Evolutionary conservation across 305 asterid species (phyloP).

Genomic region (Fraxinus albicans): DNA sequence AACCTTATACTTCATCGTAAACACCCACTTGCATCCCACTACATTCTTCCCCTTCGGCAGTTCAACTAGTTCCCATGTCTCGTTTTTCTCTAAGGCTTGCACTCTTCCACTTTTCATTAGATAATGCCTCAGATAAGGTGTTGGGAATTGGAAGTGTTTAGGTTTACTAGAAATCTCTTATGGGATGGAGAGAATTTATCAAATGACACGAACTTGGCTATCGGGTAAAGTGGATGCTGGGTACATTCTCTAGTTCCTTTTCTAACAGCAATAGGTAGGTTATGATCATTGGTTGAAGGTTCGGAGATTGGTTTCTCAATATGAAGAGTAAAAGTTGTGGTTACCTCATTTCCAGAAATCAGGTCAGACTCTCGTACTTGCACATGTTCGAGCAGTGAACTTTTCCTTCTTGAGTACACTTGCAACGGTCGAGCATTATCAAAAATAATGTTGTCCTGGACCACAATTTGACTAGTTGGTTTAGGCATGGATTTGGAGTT

Average conservation of each 20-base stretch:
- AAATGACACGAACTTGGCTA: neutral
- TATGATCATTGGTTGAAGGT: neutral
- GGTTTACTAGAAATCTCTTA: neutral
- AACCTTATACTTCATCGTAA: neutral
- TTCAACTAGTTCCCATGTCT: neutral
- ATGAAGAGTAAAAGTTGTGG: neutral
- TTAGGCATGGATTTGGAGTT: neutral
- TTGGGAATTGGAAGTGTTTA: neutral
- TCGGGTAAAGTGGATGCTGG: neutral
- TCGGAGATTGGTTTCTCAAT: neutral
- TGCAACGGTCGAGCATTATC: neutral
- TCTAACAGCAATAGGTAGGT: neutral
- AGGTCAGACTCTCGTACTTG: neutral
- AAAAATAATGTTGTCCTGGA: neutral
- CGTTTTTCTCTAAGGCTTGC: neutral
- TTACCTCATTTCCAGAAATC: neutral
- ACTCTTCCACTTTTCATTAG: neutral
- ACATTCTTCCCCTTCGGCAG: neutral
- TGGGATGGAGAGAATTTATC: neutral
- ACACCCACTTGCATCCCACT: neutral
- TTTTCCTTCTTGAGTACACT: neutral
- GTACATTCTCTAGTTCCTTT: neutral
- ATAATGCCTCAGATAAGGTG: neutral
- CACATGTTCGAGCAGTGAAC: neutral
- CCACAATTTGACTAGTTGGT: neutral